Evolutionary conservation across 768 basidiomycete species (phyloP).

Genomic region (Tricholoma flavovirens): DNA sequence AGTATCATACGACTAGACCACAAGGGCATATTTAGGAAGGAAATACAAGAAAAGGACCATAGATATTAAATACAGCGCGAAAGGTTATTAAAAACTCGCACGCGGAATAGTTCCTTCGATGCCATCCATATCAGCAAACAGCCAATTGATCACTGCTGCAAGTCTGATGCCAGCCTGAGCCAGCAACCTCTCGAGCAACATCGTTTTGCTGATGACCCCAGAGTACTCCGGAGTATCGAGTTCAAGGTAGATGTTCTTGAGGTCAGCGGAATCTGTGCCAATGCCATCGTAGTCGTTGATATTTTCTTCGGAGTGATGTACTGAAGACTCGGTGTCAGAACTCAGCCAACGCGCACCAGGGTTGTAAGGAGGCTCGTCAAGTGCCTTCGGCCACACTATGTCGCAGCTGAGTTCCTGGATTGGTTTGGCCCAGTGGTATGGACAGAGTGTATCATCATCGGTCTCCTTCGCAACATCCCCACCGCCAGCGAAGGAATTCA

Average conservation of each 20-base stretch:
- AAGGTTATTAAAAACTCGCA: no score
- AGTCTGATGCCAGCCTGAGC: slow-evolving; percentile 81
- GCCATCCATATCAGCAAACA: slow-evolving; percentile 43
- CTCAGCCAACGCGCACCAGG: slow-evolving; percentile 14
- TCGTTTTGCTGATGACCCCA: slow-evolving; percentile 56
- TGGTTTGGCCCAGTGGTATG: slow-evolving; percentile 71
- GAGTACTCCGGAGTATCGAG: slow-evolving; percentile 80
- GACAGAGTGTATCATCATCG: slow-evolving; percentile 64
- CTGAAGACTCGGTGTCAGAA: slow-evolving; percentile 7
- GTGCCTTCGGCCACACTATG: slow-evolving; percentile 69
- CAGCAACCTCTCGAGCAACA: slow-evolving; percentile 77
- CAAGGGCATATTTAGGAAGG: background rate
- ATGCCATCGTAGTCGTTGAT: slow-evolving; percentile 1
- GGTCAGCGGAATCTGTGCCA: slow-evolving; percentile 5
- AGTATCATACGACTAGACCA: background rate
- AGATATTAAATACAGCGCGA: background rate
- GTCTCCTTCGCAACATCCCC: slow-evolving; percentile 16
- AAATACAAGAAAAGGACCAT: background rate
- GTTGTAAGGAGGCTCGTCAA: slow-evolving; percentile 47
- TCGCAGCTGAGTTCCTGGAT: slow-evolving; percentile 79
- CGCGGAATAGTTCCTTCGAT: slow-evolving; percentile 1
- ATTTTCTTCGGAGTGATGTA: slow-evolving; percentile 12
- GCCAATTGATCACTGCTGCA: slow-evolving; percentile 74
- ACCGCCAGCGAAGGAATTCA: slow-evolving; percentile 13
- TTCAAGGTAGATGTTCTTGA: slow-evolving; percentile 43